Conservation (phyloP, 2,329 filamentous ascomycete species). For the Blumeriella jaapii region DNA sequence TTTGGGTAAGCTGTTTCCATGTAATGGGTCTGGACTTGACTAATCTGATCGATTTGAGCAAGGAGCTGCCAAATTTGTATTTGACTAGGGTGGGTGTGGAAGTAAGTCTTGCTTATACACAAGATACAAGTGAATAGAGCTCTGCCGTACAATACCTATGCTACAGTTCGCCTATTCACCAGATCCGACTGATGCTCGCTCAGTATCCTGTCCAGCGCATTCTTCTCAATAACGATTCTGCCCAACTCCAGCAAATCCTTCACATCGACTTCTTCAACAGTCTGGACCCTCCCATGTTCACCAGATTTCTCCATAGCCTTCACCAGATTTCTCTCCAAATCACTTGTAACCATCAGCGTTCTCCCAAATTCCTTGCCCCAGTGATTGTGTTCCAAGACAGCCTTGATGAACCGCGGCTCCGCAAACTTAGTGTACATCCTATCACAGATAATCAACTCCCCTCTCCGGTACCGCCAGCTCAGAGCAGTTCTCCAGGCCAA, state of each 20-base stretch:
- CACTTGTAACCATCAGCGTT: slow-evolving; percentile 62
- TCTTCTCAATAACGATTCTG: slow-evolving; percentile 75
- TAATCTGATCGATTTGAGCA: too few species aligned
- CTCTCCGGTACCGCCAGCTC: slow-evolving; percentile 78
- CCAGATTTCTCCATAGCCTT: slow-evolving; percentile 52
- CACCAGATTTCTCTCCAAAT: slow-evolving; percentile 50
- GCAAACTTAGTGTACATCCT: slow-evolving; percentile 51
- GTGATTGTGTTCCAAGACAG: slow-evolving; percentile 58
- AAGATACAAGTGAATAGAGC: slow-evolving; percentile 5
- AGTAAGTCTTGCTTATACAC: slow-evolving; percentile 3
- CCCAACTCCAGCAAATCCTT: slow-evolving; percentile 85
- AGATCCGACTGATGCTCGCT: slow-evolving; percentile 59
- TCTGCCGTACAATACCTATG: slow-evolving; percentile 12
- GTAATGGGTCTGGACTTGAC: too few species aligned
- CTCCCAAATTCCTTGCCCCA: slow-evolving; percentile 58
- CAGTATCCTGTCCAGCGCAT: slow-evolving; percentile 66
- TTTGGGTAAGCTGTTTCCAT: too few species aligned
- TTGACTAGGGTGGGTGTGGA: background rate
- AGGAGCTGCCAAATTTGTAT: too few species aligned
- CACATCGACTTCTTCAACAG: slow-evolving; percentile 75
- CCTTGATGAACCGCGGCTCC: slow-evolving; percentile 45
- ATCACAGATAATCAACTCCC: slow-evolving; percentile 77
- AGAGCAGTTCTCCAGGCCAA: slow-evolving; percentile 89
- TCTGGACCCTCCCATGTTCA: slow-evolving; percentile 57
- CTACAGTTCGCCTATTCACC: slow-evolving; percentile 17